Percentiles rank a stretch among this genome's conserved stretches.
Conservation (phyloP, 2,329 filamentous ascomycete genomes). For the Magnaporthiopsis poae region DNA sequence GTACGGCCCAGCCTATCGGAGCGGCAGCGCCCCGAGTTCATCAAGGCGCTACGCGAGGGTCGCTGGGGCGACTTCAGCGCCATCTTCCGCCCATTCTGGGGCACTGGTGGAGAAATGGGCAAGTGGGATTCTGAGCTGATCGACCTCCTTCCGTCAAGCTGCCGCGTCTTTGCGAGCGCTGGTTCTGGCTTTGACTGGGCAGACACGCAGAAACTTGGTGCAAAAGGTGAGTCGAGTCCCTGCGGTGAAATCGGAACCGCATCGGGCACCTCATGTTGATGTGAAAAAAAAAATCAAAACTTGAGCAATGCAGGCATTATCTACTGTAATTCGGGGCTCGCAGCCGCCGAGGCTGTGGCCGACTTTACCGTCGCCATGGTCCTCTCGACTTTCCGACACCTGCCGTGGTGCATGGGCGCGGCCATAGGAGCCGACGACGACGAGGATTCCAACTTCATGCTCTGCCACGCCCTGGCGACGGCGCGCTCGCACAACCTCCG, state of each 20-base stretch:
- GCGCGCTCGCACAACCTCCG: slow-evolving; percentile 34
- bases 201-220: slow-evolving; percentile 22
- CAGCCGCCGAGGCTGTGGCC: slow-evolving; percentile 33
- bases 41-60: slow-evolving; percentile 25
- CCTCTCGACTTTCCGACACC: slow-evolving; percentile 39
- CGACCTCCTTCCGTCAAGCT: slow-evolving; percentile 33
- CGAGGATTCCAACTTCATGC: not conserved
- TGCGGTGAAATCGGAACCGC: not conserved
- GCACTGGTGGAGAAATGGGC: slow-evolving; percentile 17
- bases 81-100: slow-evolving; percentile 16
- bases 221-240: not conserved
- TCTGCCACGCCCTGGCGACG: not conserved
- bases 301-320: slow-evolving; percentile 22
- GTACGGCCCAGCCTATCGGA: slow-evolving; percentile 28
- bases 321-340: slow-evolving; percentile 34
- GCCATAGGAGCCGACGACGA: slow-evolving; percentile 22
- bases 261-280: not conserved
- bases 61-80: slow-evolving; percentile 31
- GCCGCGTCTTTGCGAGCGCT: slow-evolving; percentile 50
- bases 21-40: slow-evolving; percentile 27
- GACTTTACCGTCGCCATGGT: slow-evolving; percentile 33
- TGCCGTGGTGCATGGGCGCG: slow-evolving; percentile 29
- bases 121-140: slow-evolving; percentile 16
- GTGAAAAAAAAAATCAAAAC: slow-evolving; percentile 29
- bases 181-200: slow-evolving; percentile 56